These are phyloP conservation scores for Copromyces sp. DNA, from an alignment of 495 filamentous ascomycete genomes.

Conservation along the genomic window DNA sequence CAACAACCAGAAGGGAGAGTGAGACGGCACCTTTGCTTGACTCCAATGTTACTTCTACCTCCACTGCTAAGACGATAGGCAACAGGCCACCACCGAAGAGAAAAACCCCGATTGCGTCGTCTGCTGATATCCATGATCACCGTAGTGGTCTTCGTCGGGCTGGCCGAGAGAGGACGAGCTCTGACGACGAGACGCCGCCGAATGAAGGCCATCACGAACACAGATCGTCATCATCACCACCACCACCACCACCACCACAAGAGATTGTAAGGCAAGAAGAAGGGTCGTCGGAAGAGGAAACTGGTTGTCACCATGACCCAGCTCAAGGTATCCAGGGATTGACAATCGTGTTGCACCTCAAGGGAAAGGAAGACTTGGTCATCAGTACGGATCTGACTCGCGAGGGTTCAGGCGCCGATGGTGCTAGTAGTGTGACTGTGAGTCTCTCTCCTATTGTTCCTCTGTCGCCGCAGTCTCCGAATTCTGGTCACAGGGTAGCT, in stretches of 20 bases:
- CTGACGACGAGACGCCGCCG: background rate
- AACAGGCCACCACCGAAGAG: background rate
- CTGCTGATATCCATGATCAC: background rate
- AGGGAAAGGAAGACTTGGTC: conserved; percentile 35
- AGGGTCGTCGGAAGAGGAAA: background rate
- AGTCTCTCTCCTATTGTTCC: background rate
- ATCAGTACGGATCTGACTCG: conserved; percentile 32
- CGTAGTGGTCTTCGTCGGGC: background rate
- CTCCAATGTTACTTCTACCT: background rate
- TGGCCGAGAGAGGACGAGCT: background rate
- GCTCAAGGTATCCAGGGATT: conserved; percentile 28
- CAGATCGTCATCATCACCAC: background rate
- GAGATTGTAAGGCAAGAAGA: background rate
- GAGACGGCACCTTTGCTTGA: background rate
- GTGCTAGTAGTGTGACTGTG: background rate
- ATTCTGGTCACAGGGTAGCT: background rate
- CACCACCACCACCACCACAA: background rate
- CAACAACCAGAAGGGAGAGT: background rate
- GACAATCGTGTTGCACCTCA: conserved; percentile 36
- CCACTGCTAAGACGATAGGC: background rate
- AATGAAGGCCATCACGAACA: background rate
- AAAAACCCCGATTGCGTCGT: background rate
- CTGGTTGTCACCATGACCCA: background rate
- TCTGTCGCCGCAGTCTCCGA: background rate
- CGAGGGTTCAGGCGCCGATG: conserved; percentile 1